A percentile compares a stretch with the other conserved stretches of the same genome.
Conservation (phyloP, 1,139 yeast genomes). For the Taphrina deformans region DNA sequence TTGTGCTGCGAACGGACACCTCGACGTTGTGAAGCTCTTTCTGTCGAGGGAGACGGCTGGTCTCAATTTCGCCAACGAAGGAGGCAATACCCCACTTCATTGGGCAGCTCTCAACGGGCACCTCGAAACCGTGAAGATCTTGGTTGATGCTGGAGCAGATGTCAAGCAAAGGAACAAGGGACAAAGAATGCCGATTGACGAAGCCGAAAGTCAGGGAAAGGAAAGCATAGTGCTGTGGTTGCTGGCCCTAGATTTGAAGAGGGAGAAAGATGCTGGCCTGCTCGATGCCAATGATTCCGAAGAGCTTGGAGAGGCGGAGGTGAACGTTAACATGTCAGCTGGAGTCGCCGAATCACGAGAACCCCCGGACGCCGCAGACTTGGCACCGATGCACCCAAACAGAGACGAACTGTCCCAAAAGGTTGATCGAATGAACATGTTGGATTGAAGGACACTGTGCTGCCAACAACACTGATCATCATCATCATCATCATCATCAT, state of each 20-base stretch:
- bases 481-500: too few relatives aligned
- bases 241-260: conserved; percentile 44
- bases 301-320: not conserved
- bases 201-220: conserved; percentile 71
- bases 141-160: conserved; percentile 79
- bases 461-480: too few relatives aligned
- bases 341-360: not conserved
- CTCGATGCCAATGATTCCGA: conserved; percentile 26
- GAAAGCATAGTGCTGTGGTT: conserved; percentile 57
- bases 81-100: conserved; percentile 90
- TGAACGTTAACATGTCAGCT: conserved; percentile 21
- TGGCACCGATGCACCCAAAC: not conserved
- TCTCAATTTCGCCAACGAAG: conserved; percentile 55
- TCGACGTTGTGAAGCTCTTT: conserved; percentile 20
- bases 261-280: conserved; percentile 34
- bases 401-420: not conserved
- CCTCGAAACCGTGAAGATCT: conserved; percentile 62
- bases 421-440: conserved; percentile 11
- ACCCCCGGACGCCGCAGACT: not conserved
- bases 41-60: not conserved
- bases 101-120: conserved; percentile 96
- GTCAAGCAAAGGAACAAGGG: conserved; percentile 72
- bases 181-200: conserved; percentile 81
- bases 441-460: too few relatives aligned
- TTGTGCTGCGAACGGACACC: conserved; percentile 93